Percentiles rank a stretch among this genome's conserved stretches.
Conservation (phyloP, 2,329 filamentous ascomycete species). For the Biscogniauxia marginata region DNA sequence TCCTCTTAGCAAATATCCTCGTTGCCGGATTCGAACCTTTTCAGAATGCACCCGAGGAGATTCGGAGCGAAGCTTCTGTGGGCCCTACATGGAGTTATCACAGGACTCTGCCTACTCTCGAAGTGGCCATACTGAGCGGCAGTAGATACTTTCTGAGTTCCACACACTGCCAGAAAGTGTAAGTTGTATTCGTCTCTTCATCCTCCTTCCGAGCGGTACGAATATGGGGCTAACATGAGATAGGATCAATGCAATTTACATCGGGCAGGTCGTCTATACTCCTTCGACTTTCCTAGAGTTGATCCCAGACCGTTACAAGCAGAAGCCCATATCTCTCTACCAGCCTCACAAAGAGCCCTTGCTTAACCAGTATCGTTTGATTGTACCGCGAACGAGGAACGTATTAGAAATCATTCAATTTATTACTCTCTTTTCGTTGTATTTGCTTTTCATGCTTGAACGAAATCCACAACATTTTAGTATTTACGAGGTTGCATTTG, state of each 20-base stretch:
- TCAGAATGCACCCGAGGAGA: conserved; percentile 71
- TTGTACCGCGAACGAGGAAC: conserved; percentile 77
- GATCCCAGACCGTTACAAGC: conserved; percentile 82
- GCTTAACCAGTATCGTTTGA: conserved; percentile 81
- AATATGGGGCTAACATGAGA: conserved; percentile 11
- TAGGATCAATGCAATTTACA: conserved; percentile 74
- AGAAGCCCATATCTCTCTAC: conserved; percentile 77
- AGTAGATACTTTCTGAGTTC: conserved; percentile 76
- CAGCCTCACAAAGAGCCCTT: conserved; percentile 72
- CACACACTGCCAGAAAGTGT: conserved; percentile 76
- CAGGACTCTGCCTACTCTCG: conserved; percentile 71
- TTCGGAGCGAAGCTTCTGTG: conserved; percentile 57
- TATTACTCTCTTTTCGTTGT: conserved; percentile 64
- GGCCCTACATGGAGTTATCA: conserved; percentile 48
- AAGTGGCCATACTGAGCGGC: conserved; percentile 80
- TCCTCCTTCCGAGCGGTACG: background rate
- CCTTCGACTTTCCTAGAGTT: conserved; percentile 80
- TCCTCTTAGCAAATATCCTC: conserved; percentile 74
- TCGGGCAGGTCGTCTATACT: conserved; percentile 77
- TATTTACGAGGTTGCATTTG: conserved; percentile 63
- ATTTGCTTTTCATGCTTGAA: conserved; percentile 69
- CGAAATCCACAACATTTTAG: conserved; percentile 59
- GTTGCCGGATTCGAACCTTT: conserved; percentile 85
- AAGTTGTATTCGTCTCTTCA: conserved; percentile 21
- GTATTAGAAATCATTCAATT: conserved; percentile 75